Evolutionary conservation across 148 eudicot species (phyloP), one percentile per base, ranked within the genome.

Genomic region (Euryodendron excelsum): DNA sequence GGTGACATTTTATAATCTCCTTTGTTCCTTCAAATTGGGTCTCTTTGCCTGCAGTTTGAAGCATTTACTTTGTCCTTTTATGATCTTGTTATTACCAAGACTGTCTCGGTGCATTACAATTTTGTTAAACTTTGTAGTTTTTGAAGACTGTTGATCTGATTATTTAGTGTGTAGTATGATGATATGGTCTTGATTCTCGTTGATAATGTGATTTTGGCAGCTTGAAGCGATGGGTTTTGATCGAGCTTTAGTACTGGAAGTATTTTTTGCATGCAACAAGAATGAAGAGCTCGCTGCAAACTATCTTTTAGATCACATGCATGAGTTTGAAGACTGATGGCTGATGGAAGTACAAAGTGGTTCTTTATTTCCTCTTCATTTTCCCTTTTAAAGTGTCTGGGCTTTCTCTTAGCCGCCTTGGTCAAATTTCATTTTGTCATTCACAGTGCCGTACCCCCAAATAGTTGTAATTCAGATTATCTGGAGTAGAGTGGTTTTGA

Each of bases 151-250:
- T n/a, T n/a, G n/a, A n/a, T n/a, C n/a, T n/a, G n/a, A n/a, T n/a
- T n/a, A n/a, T n/a, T n/a, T n/a, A 48, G 53, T 48, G 53, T 48
- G 53, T 13, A 48, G 12, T 48, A 10, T 10, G 25, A 3, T 56
- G 23, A 20, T 20, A 21, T 21, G 6, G 66, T 30, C 2, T 73
- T 73, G 25, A 17, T 73, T n/a, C 18, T 53, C 6, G 5, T 52
- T 55, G 9, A 10, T 52, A 0, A n/a, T 69, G 65, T 55, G 50
- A 41, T 10, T 80, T 53, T 78, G 34, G 76, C 96, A 91, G 96
- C 93, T 91, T 62, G 93, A 91, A 80, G 91, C 85, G 39, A 89
- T 91, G 96, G 96, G 96, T 31, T 91, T 91, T 59, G 83, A 90
- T 74, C 85, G 96, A 77, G 88, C 88, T 34, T 77, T 90, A 27